Base-by-base conservation (phyloP, 805 yeast genomes). In the Danielozyma ontarioensis region DNA sequence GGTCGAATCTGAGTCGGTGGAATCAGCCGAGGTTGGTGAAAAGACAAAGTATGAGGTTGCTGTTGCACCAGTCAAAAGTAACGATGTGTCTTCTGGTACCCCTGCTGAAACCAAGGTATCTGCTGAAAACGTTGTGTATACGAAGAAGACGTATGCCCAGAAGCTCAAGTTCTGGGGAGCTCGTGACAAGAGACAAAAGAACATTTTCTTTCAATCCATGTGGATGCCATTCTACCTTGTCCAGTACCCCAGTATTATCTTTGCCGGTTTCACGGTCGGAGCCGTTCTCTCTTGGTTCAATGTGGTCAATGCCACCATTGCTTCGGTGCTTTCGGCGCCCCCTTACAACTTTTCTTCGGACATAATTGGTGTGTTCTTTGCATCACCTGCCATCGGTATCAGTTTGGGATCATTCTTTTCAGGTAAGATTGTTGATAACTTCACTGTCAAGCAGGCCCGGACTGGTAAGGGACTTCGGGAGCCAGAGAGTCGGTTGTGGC, bases 251-350 rank as follows among this genome's bases (percentile, higher is more conserved):
- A 40, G 43, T 17, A 47, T 45, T 7, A 39, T 47, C 29, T 48
- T 46, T 41, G 42, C 45, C 11, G 53, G 53, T 0, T 42, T 48
- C 37, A 38, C 47, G 11, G 48, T 46, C 22, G 53, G 51, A 2
- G 38, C 49, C 4, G 46, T 48, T 11, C 44, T 48, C 17, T 40
- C 44, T 31, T 47, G 51, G 51, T 48, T 46, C 33, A 48, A 45
- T 27, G 50, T 47, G 13, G 48, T 48, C 29, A 48, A 48, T 31
- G 53, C 51, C 19, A 48, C 53, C 3, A 49, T 44, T 31, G 49
- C 53, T 8, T 29, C 42, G 19, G 51, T 48, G 11, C 41, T 48
- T 16, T 32, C 45, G 8, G 31, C 31, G n/a, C 13, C 31, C 6
- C 31, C 31, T 13, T 28, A 28, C 24, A 28, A 37, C 25, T 37